Conservation (phyloP, 805 yeast species). For the Saccharomyces eubayanus region DNA sequence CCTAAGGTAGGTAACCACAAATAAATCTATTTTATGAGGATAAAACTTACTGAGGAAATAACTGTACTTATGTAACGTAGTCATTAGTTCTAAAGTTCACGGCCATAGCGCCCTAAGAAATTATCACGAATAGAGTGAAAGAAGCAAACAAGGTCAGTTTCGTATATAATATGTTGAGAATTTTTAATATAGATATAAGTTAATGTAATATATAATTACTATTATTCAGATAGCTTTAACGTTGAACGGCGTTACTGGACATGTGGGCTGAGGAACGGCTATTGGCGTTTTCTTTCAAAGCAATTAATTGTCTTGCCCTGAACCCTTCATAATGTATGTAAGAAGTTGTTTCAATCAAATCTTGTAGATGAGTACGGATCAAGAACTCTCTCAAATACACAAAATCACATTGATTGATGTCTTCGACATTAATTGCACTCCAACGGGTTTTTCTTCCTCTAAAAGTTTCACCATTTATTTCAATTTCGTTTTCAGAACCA, state of each 20-base stretch:
- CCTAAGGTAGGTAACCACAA: background rate
- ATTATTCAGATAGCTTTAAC: constrained; percentile 1
- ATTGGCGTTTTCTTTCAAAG: constrained; percentile 81
- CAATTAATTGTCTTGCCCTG: constrained; percentile 87
- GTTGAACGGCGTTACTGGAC: constrained; percentile 21
- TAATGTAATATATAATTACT: background rate
- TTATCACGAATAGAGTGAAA: background rate
- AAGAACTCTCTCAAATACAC: constrained; percentile 87
- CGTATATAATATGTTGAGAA: background rate
- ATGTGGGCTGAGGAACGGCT: constrained; percentile 33
- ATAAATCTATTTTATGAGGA: background rate
- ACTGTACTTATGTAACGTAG: background rate
- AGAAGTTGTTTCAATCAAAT: constrained; percentile 87
- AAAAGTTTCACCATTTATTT: constrained; percentile 67
- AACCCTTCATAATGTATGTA: constrained; percentile 84
- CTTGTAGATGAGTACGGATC: constrained; percentile 92
- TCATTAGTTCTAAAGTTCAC: background rate
- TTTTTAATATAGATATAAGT: background rate
- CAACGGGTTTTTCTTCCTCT: constrained; percentile 90
- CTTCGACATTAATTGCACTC: constrained; percentile 91
- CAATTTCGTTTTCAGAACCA: constrained; percentile 76
- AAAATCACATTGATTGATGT: constrained; percentile 92
- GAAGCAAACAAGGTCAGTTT: background rate
- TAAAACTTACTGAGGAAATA: background rate
- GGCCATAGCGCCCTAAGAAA: background rate